These are phyloP conservation scores for Ilyonectria robusta DNA, from an alignment of 2,329 filamentous ascomycete species.

Conservation along the genomic window DNA sequence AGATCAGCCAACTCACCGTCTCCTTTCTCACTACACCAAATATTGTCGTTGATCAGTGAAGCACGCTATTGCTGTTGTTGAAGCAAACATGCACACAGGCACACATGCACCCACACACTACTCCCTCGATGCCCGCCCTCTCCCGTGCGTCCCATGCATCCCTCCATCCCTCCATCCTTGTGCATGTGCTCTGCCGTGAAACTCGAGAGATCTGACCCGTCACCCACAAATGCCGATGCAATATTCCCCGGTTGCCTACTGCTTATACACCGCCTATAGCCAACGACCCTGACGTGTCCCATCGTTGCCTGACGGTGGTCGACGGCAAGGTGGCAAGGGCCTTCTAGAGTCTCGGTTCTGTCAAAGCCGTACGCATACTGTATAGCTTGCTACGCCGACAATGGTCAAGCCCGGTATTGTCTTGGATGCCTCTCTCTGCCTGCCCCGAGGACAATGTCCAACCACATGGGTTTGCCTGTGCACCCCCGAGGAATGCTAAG, in stretches of 20 bases:
- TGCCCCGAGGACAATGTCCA: not conserved
- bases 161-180: not conserved
- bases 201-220: not conserved
- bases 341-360: not conserved
- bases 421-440: not conserved
- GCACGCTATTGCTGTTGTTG: no score
- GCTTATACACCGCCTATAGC: not conserved
- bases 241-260: not conserved
- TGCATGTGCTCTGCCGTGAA: constrained; percentile 8
- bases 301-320: not conserved
- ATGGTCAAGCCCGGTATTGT: not conserved
- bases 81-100: no score
- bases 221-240: not conserved
- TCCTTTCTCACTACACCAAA: not conserved
- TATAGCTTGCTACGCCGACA: not conserved
- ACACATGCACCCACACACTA: no score
- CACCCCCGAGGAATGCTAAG: not conserved
- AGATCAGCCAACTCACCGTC: not conserved
- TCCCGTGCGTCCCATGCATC: no score
- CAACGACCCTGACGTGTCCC: not conserved
- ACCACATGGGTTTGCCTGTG: not conserved
- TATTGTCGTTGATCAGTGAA: no score
- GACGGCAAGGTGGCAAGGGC: not conserved
- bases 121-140: no score
- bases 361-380: not conserved